Evolutionary conservation across 805 yeast species (phyloP), one percentile per base, ranked within the genome.

Genomic region (Nakazawaea wyomingensis): DNA sequence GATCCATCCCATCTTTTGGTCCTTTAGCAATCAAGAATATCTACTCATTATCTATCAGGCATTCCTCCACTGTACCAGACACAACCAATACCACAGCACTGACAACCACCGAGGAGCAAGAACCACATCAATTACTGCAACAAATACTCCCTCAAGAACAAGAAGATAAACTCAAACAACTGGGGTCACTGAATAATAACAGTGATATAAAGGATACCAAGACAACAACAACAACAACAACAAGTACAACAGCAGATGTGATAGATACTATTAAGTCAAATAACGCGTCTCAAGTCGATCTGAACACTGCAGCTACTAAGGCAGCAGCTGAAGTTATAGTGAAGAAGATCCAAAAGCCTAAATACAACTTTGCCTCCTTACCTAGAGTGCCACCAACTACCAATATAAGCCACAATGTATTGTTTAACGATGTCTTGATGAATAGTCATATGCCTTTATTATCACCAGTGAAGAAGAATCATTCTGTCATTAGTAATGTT

Each of bases 321-420:
- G 24, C 19, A 5, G 14, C 21, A 17, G 36, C 9, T 33, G 36
- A 9, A 4, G 21, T 8, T 33, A n/a, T 9, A 24, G 27, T 11
- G 11, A 11, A 24, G 27, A 34, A 24, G 17, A 20, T 14, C 26
- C 20, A 32, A 19, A 30, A 17, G 28, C 11, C 17, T 11, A 29
- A 30, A n/a, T 41, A 41, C 19, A 43, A 56, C 47, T 48, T 59
- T 34, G 53, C 54, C 30, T 50, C 59, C 3, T 52, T 60, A 31
- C 64, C 64, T n/a, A 49, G 60, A 27, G 65, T 62, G 11, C 64
- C 65, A 16, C 49, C 47, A 14, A 62, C 65, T 2, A 51, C 50
- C 31, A 57, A 59, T 44, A 60, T 62, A 28, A 57, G 52, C 30
- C 53, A 55, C 28, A 55, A 51, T 35, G 51, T 50, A 4, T 48